These are phyloP conservation scores for Huntiella decipiens DNA, from an alignment of 2,329 filamentous ascomycete genomes.

Conservation along the genomic window DNA sequence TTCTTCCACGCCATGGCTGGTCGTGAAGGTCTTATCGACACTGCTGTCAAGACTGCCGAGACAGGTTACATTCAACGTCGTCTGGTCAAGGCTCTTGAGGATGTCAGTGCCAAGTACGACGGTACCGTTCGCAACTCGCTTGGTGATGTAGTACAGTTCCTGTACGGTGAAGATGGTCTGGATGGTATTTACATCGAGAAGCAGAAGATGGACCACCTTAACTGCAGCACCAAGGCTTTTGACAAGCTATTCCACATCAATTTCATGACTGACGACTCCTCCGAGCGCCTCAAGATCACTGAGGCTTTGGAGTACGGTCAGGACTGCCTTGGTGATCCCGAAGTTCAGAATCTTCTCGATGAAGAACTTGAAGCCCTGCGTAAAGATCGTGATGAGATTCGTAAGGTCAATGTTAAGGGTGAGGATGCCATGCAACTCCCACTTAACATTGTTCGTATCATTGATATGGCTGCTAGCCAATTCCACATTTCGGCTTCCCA, in stretches of 20 bases:
- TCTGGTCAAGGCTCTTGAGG: conserved; percentile 93
- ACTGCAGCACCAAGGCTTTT: conserved; percentile 59
- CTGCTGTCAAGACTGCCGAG: conserved; percentile 96
- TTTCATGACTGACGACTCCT: conserved; percentile 48
- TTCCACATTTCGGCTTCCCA: conserved; percentile 77
- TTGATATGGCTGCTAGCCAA: conserved; percentile 73
- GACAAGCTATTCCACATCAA: conserved; percentile 70
- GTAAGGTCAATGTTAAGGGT: conserved; percentile 50
- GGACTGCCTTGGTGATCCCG: conserved; percentile 72
- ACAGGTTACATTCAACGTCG: conserved; percentile 98
- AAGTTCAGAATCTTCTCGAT: conserved; percentile 71
- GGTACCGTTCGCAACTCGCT: conserved; percentile 93
- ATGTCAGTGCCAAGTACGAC: conserved; percentile 94
- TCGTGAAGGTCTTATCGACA: conserved; percentile 98
- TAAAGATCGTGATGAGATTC: conserved; percentile 56
- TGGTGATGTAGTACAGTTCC: conserved; percentile 89
- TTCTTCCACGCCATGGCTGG: conserved; percentile 99
- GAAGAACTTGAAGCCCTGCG: conserved; percentile 67
- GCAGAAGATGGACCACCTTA: conserved; percentile 74
- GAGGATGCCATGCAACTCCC: conserved; percentile 81
- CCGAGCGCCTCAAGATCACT: conserved; percentile 31
- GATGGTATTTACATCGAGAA: conserved; percentile 89
- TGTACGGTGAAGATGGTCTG: conserved; percentile 92
- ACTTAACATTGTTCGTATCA: conserved; percentile 76
- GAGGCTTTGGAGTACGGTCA: conserved; percentile 55